phyloP scores from a whole-genome alignment of 2,329 filamentous ascomycete species.

The Beauveria scarabaeidicola region DNA sequence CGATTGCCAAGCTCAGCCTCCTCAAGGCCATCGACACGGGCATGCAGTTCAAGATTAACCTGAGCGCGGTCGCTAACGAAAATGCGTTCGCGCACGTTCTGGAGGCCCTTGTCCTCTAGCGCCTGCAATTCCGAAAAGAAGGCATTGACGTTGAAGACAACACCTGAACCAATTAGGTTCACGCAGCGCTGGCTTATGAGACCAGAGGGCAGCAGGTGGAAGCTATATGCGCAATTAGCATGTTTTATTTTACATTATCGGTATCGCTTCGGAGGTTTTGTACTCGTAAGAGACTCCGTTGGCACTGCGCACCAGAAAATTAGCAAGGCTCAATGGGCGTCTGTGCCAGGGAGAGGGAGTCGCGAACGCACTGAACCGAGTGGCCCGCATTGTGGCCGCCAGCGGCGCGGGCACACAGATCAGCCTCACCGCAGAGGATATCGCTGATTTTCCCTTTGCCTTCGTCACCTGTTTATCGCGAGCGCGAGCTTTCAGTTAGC shows the following conservation, averaged over 20 bases:
- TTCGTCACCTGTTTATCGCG: neutral
- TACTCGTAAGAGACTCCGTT: constrained; percentile 30
- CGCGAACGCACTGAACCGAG: constrained; percentile 11
- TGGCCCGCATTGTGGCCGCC: constrained; percentile 18
- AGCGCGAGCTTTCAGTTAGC: neutral
- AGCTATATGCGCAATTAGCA: constrained; percentile 30
- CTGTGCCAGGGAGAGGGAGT: constrained; percentile 9
- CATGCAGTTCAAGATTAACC: constrained; percentile 57
- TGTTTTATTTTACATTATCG: neutral
- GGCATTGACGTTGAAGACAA: constrained; percentile 52
- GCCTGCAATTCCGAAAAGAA: constrained; percentile 35
- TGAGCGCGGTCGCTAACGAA: constrained; percentile 56
- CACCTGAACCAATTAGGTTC: constrained; percentile 66
- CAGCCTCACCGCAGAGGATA: constrained; percentile 23
- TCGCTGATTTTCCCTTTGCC: constrained; percentile 27
- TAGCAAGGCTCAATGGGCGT: neutral
- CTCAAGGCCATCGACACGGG: constrained; percentile 61
- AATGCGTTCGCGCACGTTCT: constrained; percentile 38
- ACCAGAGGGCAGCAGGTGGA: constrained; percentile 59
- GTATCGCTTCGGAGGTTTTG: constrained; percentile 8
- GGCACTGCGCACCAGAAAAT: constrained; percentile 12
- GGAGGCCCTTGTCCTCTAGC: constrained; percentile 32
- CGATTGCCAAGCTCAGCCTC: constrained; percentile 40
- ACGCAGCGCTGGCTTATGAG: constrained; percentile 55
- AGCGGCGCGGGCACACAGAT: constrained; percentile 26